phyloP scores from a whole-genome alignment of 768 basidiomycete genomes.

The Psilocybe tampanensis region DNA sequence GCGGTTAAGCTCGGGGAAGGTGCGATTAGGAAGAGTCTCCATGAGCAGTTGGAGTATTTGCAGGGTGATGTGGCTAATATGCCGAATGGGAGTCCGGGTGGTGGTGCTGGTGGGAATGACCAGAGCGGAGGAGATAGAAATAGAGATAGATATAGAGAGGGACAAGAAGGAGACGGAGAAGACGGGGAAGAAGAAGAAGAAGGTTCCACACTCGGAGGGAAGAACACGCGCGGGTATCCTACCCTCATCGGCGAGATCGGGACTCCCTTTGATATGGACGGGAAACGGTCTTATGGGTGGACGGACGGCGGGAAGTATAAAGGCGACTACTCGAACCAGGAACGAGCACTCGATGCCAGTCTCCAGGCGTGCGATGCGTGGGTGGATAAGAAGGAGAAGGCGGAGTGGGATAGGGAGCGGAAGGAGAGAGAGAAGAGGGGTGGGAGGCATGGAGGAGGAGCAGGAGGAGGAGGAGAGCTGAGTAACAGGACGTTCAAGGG shows the following conservation, averaged over 20 bases:
- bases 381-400: not conserved
- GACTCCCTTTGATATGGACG: slow-evolving; percentile 93
- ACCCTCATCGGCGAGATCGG: slow-evolving; percentile 97
- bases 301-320: slow-evolving; percentile 64
- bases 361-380: slow-evolving; percentile 71
- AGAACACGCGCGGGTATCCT: slow-evolving; percentile 53
- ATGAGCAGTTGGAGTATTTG: slow-evolving; percentile 80
- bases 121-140: too few species aligned
- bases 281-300: slow-evolving; percentile 82
- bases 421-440: not conserved
- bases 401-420: not conserved
- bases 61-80: slow-evolving; percentile 67
- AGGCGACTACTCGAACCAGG: slow-evolving; percentile 79
- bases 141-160: too few species aligned
- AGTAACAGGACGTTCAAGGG: not conserved
- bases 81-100: slow-evolving; percentile 38
- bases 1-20: slow-evolving; percentile 76
- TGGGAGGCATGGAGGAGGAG: not conserved
- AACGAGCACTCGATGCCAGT: slow-evolving; percentile 86
- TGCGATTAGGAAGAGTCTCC: slow-evolving; percentile 80
- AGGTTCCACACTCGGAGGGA: not conserved
- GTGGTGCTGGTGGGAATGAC: not conserved
- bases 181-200: too few species aligned
- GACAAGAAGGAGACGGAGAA: too few species aligned
- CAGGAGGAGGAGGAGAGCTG: not conserved